Base-by-base conservation (phyloP, 75 land plant species). In the Pseudotsuga menziesii region DNA sequence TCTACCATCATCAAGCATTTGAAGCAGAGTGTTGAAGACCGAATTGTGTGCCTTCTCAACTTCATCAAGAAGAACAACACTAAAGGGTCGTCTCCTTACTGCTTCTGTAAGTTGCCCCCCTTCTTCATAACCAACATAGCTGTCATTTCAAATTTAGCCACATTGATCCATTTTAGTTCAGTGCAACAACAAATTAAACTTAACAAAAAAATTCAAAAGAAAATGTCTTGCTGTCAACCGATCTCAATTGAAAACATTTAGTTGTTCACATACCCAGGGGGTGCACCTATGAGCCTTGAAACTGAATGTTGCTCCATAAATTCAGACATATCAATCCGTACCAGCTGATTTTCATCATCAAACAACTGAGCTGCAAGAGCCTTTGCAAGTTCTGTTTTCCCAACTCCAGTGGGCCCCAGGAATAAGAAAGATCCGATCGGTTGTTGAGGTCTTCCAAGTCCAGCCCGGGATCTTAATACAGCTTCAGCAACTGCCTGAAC, bases 361-460 rank as follows among this genome's bases (percentile, higher is more conserved):
- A 92, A 92, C 39, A 90, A 88, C 69, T 88, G 88, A 76, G 92
- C 98, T 63, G 99, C 99, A 73, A 97, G 72, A 75, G 98, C 96
- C 89, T 95, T 97, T 36, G 98, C 80, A 56, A 97, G 87, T 79
- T 95, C 98, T 54, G 98, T 92, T 82, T 97, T 94, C 12, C 99
- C 99, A 64, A 94, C 98, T 59, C 99, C 99, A 57, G 99, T 97
- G 22, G 99, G 98, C 56, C 99, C 99, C 86, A 94, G 94, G 80
- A 97, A 97, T 20, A 97, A 89, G 91, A 60, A 60, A 20, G 98
- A 97, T 0, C 99, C 98, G 56, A 87, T 89, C 0, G 98, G 99
- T 54, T 97, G 99, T 48, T 91, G 98, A 3, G 90, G 94, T 74
- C 99, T 76, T 23, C 96, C 95, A 3, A 97, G 73, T 20, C 99